Percentiles rank a stretch among this genome's conserved stretches.
These are phyloP conservation scores for Populus trichocarpa DNA, from an alignment of 441 rosid species.

Conservation along the genomic window DNA sequence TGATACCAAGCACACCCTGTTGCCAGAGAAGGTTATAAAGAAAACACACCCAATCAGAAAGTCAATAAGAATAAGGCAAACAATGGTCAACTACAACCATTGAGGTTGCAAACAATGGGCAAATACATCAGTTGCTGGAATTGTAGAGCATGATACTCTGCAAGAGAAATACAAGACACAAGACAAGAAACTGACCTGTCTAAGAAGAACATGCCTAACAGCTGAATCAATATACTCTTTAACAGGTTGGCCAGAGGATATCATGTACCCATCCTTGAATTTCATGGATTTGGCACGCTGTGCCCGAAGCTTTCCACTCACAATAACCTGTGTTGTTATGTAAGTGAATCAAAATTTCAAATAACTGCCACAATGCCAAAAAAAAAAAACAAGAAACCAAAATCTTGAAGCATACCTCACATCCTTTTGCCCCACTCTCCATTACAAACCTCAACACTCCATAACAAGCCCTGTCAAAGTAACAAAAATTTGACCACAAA, in stretches of 20 bases:
- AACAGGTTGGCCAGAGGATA: constrained; percentile 72
- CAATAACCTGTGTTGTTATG: constrained; percentile 38
- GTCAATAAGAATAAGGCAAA: background rate
- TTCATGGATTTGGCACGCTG: constrained; percentile 75
- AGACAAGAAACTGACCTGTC: constrained; percentile 42
- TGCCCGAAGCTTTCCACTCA: constrained; percentile 59
- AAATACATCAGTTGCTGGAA: background rate
- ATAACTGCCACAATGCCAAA: background rate
- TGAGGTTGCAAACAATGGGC: background rate
- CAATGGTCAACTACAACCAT: background rate
- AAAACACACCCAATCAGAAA: background rate
- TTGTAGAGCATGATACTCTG: background rate
- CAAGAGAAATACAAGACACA: no score
- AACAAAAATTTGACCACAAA: background rate
- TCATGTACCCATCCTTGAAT: constrained; percentile 81
- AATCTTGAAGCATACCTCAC: constrained; percentile 41
- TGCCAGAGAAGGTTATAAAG: background rate
- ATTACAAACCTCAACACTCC: constrained; percentile 66
- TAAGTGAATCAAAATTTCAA: background rate
- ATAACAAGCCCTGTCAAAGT: constrained; percentile 50
- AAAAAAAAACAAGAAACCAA: no score
- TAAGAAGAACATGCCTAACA: constrained; percentile 53
- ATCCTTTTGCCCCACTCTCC: constrained; percentile 78
- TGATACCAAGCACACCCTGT: constrained; percentile 75
- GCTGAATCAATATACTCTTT: constrained; percentile 71